Evolutionary conservation across 106 monocot species (phyloP).

Genomic region (Chionographis japonica): DNA sequence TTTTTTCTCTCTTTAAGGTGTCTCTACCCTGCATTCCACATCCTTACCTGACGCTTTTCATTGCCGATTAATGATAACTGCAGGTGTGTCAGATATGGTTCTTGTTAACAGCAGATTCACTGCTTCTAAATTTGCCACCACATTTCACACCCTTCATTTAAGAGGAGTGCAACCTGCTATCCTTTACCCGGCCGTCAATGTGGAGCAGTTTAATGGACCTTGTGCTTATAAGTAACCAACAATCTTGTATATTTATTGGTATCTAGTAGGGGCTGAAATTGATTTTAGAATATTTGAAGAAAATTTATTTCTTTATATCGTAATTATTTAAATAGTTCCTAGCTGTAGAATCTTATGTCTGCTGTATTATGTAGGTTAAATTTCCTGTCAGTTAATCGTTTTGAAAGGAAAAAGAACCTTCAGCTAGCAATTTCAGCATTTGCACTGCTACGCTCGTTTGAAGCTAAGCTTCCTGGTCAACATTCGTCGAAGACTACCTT

Average conservation of each 20-base stretch:
- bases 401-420: constrained; percentile 99
- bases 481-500: constrained; percentile 43
- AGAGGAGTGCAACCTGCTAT: constrained; percentile 59
- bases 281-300: neutral
- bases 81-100: constrained; percentile 87
- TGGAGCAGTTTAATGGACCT: constrained; percentile 63
- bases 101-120: constrained; percentile 96
- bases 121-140: constrained; percentile 75
- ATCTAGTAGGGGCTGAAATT: constrained; percentile 12
- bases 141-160: constrained; percentile 57
- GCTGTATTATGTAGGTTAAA: constrained; percentile 51
- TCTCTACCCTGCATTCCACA: neutral
- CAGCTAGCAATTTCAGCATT: constrained; percentile 90
- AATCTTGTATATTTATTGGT: constrained; percentile 32
- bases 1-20: neutral
- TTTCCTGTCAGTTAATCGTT: constrained; percentile 94
- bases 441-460: constrained; percentile 56
- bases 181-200: constrained; percentile 87
- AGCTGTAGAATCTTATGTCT: neutral
- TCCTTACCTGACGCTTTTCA: constrained; percentile 5
- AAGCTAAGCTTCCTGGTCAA: constrained; percentile 13
- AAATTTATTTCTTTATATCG: neutral
- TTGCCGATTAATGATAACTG: constrained; percentile 8
- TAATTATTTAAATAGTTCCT: neutral
- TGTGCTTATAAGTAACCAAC: constrained; percentile 72